These are phyloP conservation scores for Nasturtium officinale DNA, from an alignment of 345 rosid species.

Conservation along the genomic window DNA sequence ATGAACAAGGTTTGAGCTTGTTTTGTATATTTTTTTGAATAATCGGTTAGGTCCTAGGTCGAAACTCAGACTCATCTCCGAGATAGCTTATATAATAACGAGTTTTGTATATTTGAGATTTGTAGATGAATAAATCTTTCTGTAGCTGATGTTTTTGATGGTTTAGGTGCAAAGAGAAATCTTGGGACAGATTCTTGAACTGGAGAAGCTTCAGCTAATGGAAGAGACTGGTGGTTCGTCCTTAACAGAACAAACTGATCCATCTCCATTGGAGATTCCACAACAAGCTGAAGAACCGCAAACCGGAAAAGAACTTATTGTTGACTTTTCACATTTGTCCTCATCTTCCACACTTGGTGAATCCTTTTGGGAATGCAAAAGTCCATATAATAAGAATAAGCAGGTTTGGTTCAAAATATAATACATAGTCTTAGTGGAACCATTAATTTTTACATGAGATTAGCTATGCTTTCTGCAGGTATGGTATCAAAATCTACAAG, in stretches of 20 bases:
- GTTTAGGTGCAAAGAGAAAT: conserved; percentile 40
- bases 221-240: conserved; percentile 41
- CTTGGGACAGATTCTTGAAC: conserved; percentile 73
- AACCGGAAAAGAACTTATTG: conserved; percentile 46
- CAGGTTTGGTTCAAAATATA: conserved; percentile 30
- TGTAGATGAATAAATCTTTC: conserved; percentile 9
- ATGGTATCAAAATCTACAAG: conserved; percentile 85
- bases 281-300: conserved; percentile 43
- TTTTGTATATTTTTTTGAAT: background rate
- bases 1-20: conserved; percentile 32
- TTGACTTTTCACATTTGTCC: conserved; percentile 51
- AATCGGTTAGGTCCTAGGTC: background rate
- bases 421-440: conserved; percentile 47
- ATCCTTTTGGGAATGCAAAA: conserved; percentile 72
- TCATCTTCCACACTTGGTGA: conserved; percentile 52
- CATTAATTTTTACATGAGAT: conserved; percentile 11
- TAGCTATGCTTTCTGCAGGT: conserved; percentile 49
- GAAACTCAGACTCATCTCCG: background rate
- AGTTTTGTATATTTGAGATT: background rate
- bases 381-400: conserved; percentile 45
- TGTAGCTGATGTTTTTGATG: conserved; percentile 12
- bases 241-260: conserved; percentile 17
- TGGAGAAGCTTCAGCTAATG: conserved; percentile 59
- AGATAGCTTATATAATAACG: too few relatives aligned
- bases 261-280: conserved; percentile 27